Percentiles rank a stretch among this genome's conserved stretches.
Conservation (phyloP, 2,329 filamentous ascomycete genomes). For the Cercospora citrullina region DNA sequence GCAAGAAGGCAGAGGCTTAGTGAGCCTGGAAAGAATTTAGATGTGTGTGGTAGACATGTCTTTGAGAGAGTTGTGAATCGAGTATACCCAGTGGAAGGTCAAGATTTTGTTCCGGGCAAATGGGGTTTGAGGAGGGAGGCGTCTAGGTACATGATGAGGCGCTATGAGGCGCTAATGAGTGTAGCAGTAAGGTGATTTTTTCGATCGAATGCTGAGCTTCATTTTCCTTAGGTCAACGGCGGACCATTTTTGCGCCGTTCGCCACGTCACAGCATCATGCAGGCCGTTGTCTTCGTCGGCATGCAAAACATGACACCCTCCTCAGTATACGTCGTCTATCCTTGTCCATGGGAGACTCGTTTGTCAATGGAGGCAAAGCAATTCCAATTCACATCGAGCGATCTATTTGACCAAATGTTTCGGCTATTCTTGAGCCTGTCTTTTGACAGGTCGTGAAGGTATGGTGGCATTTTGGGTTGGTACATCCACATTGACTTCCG, state of each 20-base stretch:
- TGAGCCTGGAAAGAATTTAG: not conserved
- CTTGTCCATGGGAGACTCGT: constrained; percentile 18
- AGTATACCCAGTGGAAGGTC: constrained; percentile 15
- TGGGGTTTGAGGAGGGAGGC: constrained; percentile 10
- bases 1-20: constrained; percentile 58
- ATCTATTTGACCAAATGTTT: constrained; percentile 15
- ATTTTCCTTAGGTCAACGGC: not conserved
- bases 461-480: constrained; percentile 7
- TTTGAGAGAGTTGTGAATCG: constrained; percentile 4
- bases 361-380: constrained; percentile 17
- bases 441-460: not conserved
- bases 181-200: constrained; percentile 13
- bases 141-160: constrained; percentile 9
- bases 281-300: not conserved
- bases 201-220: constrained; percentile 12
- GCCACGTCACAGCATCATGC: not conserved
- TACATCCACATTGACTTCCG: not conserved
- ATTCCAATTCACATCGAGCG: not conserved
- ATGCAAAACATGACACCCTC: constrained; percentile 1
- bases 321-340: constrained; percentile 22
- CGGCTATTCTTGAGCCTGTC: constrained; percentile 11
- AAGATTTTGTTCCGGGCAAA: constrained; percentile 6
- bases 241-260: not conserved
- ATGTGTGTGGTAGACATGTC: constrained; percentile 10
- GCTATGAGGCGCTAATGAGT: constrained; percentile 10